These are phyloP conservation scores for Mycena maculata DNA, from an alignment of 768 basidiomycete genomes.

Conservation along the genomic window DNA sequence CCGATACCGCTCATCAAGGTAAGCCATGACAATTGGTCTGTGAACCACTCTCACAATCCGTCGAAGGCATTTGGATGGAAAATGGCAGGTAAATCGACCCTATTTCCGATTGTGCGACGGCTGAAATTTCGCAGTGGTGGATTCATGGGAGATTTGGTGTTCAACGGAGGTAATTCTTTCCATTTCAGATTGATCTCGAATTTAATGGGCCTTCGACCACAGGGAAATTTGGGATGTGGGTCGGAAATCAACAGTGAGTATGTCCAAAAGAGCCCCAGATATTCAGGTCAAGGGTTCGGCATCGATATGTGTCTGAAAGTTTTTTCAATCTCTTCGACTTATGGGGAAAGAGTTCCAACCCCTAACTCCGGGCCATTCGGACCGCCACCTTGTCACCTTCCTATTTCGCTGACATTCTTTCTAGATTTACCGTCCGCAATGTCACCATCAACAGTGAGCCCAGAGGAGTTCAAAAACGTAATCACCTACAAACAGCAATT, in stretches of 20 bases:
- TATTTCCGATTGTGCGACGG: neutral
- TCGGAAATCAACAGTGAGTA: conserved; percentile 87
- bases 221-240: conserved; percentile 80
- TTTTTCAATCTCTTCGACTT: too few species aligned
- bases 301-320: too few species aligned
- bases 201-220: neutral
- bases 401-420: too few species aligned
- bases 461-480: too few species aligned
- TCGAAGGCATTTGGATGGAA: conserved; percentile 77
- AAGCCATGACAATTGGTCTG: too few species aligned
- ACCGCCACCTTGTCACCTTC: too few species aligned
- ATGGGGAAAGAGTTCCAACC: neutral
- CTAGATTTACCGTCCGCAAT: conserved; percentile 71
- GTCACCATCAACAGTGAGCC: conserved; percentile 68
- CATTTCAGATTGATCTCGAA: neutral
- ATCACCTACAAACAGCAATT: too few species aligned
- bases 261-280: too few species aligned
- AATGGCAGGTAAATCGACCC: conserved; percentile 68
- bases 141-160: conserved; percentile 65
- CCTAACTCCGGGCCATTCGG: neutral
- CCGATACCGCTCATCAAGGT: conserved; percentile 79
- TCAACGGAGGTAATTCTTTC: conserved; percentile 62
- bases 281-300: too few species aligned
- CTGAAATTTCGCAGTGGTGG: conserved; percentile 53
- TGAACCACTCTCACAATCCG: too few species aligned